These are phyloP conservation scores for Astragalus membranaceus DNA, from an alignment of 306 rosid genomes.

Conservation along the genomic window DNA sequence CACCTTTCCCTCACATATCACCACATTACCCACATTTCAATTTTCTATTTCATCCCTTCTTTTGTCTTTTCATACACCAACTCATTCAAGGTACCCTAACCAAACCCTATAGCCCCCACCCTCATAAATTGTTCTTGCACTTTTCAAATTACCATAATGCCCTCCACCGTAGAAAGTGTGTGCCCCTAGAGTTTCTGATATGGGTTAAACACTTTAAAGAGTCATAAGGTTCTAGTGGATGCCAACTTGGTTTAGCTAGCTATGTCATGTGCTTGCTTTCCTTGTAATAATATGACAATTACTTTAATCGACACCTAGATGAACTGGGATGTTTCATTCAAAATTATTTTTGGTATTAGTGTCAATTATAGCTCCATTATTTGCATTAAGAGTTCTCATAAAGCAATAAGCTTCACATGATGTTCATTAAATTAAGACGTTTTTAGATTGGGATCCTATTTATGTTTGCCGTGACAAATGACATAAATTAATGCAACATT, in stretches of 20 bases:
- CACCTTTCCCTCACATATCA: background rate
- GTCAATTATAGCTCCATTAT: constrained; percentile 3
- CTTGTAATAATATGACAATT: background rate
- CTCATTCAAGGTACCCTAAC: constrained; percentile 29
- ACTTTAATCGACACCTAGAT: background rate
- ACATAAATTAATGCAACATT: constrained; percentile 10
- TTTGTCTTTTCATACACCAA: constrained; percentile 32
- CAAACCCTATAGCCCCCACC: constrained; percentile 34
- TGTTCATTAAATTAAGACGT: constrained; percentile 14
- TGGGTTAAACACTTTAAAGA: background rate
- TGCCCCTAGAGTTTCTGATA: background rate
- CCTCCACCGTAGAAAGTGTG: background rate
- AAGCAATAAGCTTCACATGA: constrained; percentile 1
- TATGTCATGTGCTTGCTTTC: background rate
- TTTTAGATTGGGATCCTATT: constrained; percentile 24
- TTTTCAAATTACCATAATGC: constrained; percentile 15
- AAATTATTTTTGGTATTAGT: background rate
- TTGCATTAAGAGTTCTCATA: background rate
- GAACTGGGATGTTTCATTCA: background rate
- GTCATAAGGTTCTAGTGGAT: background rate
- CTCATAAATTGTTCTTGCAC: constrained; percentile 29
- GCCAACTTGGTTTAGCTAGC: background rate
- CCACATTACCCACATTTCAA: background rate
- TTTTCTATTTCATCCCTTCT: constrained; percentile 17
- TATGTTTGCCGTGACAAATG: background rate